These are phyloP conservation scores for Geoglossum cookeanum DNA, from an alignment of 2,329 filamentous ascomycete genomes.

Conservation along the genomic window DNA sequence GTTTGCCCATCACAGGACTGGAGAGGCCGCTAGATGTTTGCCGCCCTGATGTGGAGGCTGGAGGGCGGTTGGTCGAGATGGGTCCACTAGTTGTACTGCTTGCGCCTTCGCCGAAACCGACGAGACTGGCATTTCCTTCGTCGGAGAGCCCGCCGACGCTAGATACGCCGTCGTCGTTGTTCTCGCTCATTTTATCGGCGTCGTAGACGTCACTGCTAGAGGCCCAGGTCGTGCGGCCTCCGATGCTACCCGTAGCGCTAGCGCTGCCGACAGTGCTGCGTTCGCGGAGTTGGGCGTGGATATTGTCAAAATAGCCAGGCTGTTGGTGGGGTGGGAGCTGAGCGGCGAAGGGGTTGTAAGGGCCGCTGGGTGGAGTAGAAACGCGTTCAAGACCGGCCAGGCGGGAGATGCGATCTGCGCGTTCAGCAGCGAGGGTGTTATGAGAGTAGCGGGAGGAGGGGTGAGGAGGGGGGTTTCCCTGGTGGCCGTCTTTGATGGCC, in stretches of 20 bases:
- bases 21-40: slow-evolving; percentile 9
- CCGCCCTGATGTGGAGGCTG: slow-evolving; percentile 16
- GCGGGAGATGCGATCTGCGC: slow-evolving; percentile 85
- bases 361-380: slow-evolving; percentile 32
- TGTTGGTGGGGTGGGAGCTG: slow-evolving; percentile 27
- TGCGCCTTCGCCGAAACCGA: slow-evolving; percentile 84
- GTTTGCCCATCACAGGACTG: slow-evolving; percentile 8
- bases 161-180: slow-evolving; percentile 39
- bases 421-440: slow-evolving; percentile 72
- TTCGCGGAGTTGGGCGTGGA: slow-evolving; percentile 50
- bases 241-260: slow-evolving; percentile 64
- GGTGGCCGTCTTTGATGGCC: slow-evolving; percentile 90
- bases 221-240: slow-evolving; percentile 50
- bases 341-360: slow-evolving; percentile 11
- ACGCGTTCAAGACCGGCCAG: slow-evolving; percentile 82
- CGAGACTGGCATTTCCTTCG: slow-evolving; percentile 63
- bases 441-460: slow-evolving; percentile 34
- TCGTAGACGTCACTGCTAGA: slow-evolving; percentile 39
- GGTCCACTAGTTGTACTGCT: slow-evolving; percentile 69
- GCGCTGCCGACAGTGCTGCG: slow-evolving; percentile 79
- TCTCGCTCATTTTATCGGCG: slow-evolving; percentile 55
- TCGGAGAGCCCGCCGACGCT: slow-evolving; percentile 68
- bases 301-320: slow-evolving; percentile 67
- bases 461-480: slow-evolving; percentile 52
- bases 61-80: slow-evolving; percentile 28